Evolutionary conservation across 2,329 filamentous ascomycete species (phyloP).

Genomic region (Didymella segeticola): DNA sequence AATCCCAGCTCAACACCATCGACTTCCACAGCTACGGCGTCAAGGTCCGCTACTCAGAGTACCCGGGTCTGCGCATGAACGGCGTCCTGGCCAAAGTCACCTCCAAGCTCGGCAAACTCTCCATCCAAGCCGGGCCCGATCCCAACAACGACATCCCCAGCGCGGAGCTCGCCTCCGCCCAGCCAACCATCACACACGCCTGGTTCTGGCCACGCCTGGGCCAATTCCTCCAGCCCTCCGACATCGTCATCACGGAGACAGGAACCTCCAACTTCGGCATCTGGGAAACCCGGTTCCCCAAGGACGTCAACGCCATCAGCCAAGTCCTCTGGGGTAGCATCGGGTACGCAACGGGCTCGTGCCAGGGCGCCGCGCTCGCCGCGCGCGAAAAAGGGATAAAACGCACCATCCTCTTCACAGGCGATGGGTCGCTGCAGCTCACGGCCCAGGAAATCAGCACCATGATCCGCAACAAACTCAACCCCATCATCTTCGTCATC

Average conservation of each 20-base stretch:
- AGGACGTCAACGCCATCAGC: slow-evolving; percentile 77
- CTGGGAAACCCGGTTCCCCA: slow-evolving; percentile 82
- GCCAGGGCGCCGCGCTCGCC: slow-evolving; percentile 75
- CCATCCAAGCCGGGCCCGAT: slow-evolving; percentile 59
- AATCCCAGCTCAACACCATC: slow-evolving; percentile 78
- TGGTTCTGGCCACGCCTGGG: slow-evolving; percentile 81
- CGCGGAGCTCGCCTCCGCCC: slow-evolving; percentile 37
- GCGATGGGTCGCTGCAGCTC: slow-evolving; percentile 85
- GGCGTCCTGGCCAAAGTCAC: slow-evolving; percentile 77
- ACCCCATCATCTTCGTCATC: slow-evolving; percentile 83
- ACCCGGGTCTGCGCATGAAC: slow-evolving; percentile 78
- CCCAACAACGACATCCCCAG: slow-evolving; percentile 60
- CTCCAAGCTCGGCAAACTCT: slow-evolving; percentile 63
- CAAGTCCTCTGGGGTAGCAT: slow-evolving; percentile 78
- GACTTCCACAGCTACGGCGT: slow-evolving; percentile 79
- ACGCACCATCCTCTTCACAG: slow-evolving; percentile 84
- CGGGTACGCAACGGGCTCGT: slow-evolving; percentile 68
- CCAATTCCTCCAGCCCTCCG: slow-evolving; percentile 72
- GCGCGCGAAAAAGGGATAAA: slow-evolving; percentile 67
- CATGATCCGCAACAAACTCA: slow-evolving; percentile 77
- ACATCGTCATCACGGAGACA: slow-evolving; percentile 85
- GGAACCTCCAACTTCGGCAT: slow-evolving; percentile 89
- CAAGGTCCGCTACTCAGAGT: slow-evolving; percentile 78
- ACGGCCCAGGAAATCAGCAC: slow-evolving; percentile 85
- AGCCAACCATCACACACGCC: slow-evolving; percentile 67